Base-by-base conservation (phyloP, 805 yeast genomes). In the Kazachstania kunashirensis region DNA sequence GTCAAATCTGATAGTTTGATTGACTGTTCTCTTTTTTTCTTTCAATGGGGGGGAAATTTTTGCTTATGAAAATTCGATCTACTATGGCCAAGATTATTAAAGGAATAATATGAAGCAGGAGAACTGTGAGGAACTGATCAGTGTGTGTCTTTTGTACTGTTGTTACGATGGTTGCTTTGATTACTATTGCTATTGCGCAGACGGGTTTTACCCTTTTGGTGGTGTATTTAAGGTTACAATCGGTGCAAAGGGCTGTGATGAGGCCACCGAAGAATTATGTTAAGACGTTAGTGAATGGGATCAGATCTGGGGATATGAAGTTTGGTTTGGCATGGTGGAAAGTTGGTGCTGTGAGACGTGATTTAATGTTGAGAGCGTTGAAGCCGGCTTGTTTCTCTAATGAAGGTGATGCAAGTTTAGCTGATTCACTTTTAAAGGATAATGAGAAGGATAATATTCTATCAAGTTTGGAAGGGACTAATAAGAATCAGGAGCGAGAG, bases 281-380 rank as follows among this genome's bases (percentile, higher is more conserved):
- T 4, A 14, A 31, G n/a, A n/a, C n/a, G n/a, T n/a, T n/a, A n/a
- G n/a, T n/a, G n/a, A n/a, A n/a, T n/a, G n/a, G n/a, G n/a, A n/a
- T n/a, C n/a, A n/a, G n/a, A n/a, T n/a, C n/a, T n/a, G n/a, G n/a
- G n/a, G n/a, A n/a, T n/a, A n/a, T n/a, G n/a, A n/a, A n/a, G n/a
- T n/a, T n/a, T n/a, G n/a, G n/a, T n/a, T n/a, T n/a, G n/a, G n/a
- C n/a, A 6, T 36, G 52, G 17, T 49, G 52, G 55, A 45, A 47
- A 28, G 37, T 39, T 31, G 65, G 65, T 6, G 46, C 58, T 16
- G 53, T 65, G 11, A 58, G 70, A 26, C 48, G 70, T 2, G 61
- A 57, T 45, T 54, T 67, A 40, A 53, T 67, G 19, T 44, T 57
- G 15, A 55, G 57, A 24, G 51, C 60, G 31, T 30, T 37, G 10